Evolutionary conservation across 2,329 filamentous ascomycete genomes (phyloP).

Genomic region (Dactylella cylindrospora): DNA sequence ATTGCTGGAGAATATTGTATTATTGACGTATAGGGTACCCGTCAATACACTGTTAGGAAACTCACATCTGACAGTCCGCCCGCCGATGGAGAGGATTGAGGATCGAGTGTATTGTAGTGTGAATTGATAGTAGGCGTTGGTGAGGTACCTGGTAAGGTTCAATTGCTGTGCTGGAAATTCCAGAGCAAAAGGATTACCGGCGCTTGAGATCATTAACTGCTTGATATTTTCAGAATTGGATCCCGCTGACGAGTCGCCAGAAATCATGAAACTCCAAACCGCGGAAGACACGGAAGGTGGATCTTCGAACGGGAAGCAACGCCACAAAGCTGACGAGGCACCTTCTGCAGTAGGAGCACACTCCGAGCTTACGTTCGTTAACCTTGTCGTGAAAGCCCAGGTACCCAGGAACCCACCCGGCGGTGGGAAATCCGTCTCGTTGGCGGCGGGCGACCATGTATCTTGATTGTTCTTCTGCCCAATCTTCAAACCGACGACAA

Average conservation of each 20-base stretch:
- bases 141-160: constrained; percentile 19
- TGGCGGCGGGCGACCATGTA: constrained; percentile 20
- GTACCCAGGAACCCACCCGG: constrained; percentile 24
- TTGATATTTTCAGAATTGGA: constrained; percentile 6
- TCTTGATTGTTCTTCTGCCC: constrained; percentile 5
- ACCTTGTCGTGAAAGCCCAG: constrained; percentile 26
- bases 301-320: constrained; percentile 26
- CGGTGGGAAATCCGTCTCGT: constrained; percentile 35
- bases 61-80: constrained; percentile 17
- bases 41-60: constrained; percentile 32
- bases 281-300: constrained; percentile 9
- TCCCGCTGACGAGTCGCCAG: constrained; percentile 6
- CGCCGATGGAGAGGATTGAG: constrained; percentile 5
- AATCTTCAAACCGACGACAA: constrained; percentile 25
- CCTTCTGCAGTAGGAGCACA: constrained; percentile 27
- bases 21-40: constrained; percentile 27
- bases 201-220: constrained; percentile 22
- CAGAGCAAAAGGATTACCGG: constrained; percentile 20
- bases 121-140: constrained; percentile 33
- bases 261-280: constrained; percentile 31
- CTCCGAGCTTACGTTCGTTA: constrained; percentile 7
- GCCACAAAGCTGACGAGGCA: constrained; percentile 28
- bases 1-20: constrained; percentile 1
- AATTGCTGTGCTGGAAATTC: constrained; percentile 15
- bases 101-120: constrained; percentile 30